Base-by-base conservation (phyloP, 2,329 filamentous ascomycete genomes). In the Coniella vitis region DNA sequence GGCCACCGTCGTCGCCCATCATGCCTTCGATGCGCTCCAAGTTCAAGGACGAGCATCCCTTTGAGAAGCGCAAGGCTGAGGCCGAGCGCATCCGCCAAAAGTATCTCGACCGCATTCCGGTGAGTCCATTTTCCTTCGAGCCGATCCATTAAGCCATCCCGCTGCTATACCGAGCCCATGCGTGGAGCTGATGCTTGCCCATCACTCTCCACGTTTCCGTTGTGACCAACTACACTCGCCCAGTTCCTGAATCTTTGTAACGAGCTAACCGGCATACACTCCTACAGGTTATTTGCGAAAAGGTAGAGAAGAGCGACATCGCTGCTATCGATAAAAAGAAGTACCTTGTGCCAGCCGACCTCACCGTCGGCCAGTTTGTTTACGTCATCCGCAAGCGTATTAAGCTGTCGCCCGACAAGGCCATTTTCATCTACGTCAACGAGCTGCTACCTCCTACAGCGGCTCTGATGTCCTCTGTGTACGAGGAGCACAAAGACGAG, bases 321-420 rank as follows among this genome's bases (percentile, higher is more conserved):
- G 93, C 93, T 53, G 97, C 93, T 59, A 98, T 98, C 79, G 93
- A 98, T 75, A 98, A 98, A 85, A 98, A 98, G 84, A 98, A 98
- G 77, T 98, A 98, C 66, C 81, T 98, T 42, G 93, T 98, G 22
- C 93, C 93, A 13, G 90, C 93, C 60, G 93, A 98, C 67, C 82
- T 98, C 65, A 98, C 93, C 55, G 93, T 98, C 56, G 93, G 93
- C 63, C 93, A 98, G 84, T 68, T 98, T 68, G 93, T 98, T 74
- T 98, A 98, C 72, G 93, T 98, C 57, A 98, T 98, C 73, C 90
- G 93, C 69, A 98, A 98, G 82, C 87, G 93, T 65, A 98, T 98
- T 76, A 98, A 98, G 88, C 81, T 98, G 60, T 95, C 90, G 48
- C 93, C 93, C 29, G 93, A 98, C 78, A 98, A 98, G 81, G 93